Evolutionary conservation across 2,329 filamentous ascomycete genomes (phyloP).

Genomic region (Penicillium sp.): DNA sequence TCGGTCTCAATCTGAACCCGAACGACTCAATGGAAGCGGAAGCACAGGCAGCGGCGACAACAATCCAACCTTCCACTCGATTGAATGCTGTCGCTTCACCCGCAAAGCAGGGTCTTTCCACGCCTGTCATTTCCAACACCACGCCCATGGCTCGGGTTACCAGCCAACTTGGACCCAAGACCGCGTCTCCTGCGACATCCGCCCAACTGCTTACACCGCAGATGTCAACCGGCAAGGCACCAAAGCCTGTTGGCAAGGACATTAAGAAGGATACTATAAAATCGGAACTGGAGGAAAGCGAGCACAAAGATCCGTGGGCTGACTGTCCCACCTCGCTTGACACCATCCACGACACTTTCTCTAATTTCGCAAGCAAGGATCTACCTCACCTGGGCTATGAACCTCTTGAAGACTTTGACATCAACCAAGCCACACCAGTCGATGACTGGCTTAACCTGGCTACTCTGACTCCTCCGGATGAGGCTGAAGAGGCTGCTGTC

Average conservation of each 20-base stretch:
- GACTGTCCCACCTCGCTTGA: slow-evolving; percentile 40
- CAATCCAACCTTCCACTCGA: slow-evolving; percentile 18
- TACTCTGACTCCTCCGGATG: slow-evolving; percentile 39
- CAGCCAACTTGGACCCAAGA: slow-evolving; percentile 37
- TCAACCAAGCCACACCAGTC: slow-evolving; percentile 24
- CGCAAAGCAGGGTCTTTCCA: slow-evolving; percentile 30
- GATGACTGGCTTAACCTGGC: slow-evolving; percentile 25
- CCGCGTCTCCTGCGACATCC: slow-evolving; percentile 33
- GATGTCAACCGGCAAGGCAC: slow-evolving; percentile 24
- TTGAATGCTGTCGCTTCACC: slow-evolving; percentile 21
- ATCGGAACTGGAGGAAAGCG: slow-evolving; percentile 7
- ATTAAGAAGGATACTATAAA: slow-evolving; percentile 8
- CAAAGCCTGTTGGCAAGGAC: slow-evolving; percentile 27
- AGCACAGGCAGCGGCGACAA: slow-evolving; percentile 17
- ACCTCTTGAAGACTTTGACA: slow-evolving; percentile 41
- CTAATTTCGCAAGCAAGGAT: slow-evolving; percentile 30
- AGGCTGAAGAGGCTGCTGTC: slow-evolving; percentile 11
- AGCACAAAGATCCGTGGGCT: slow-evolving; percentile 38
- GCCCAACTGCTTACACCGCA: slow-evolving; percentile 37
- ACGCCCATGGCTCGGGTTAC: slow-evolving; percentile 37
- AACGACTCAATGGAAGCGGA: slow-evolving; percentile 17
- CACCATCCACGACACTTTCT: slow-evolving; percentile 41
- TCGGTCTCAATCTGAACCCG: slow-evolving; percentile 48
- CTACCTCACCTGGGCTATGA: slow-evolving; percentile 33
- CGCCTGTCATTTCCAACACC: slow-evolving; percentile 30